Evolutionary conservation across 2,329 filamentous ascomycete species (phyloP).

Genomic region (Samsoniella hepiali): DNA sequence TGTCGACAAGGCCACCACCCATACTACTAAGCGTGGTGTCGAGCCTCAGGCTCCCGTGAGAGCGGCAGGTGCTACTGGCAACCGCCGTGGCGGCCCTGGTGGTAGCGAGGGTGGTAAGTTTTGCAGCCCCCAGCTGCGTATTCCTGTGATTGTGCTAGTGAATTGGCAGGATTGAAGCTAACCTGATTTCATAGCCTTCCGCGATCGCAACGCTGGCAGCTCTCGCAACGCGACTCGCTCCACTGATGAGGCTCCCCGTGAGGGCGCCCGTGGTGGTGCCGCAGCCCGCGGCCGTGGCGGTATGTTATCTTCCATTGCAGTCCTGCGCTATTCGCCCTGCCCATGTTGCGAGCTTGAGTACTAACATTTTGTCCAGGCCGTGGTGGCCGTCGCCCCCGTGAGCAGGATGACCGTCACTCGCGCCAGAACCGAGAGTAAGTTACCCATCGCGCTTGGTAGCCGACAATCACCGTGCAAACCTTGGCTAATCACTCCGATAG

Average conservation of each 20-base stretch:
- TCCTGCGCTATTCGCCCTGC: background rate
- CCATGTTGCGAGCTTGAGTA: background rate
- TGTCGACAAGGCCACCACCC: constrained; percentile 76
- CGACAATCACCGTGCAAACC: background rate
- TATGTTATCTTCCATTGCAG: constrained; percentile 33
- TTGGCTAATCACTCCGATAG: constrained; percentile 37
- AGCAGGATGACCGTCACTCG: constrained; percentile 56
- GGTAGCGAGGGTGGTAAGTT: constrained; percentile 85
- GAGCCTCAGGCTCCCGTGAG: constrained; percentile 65
- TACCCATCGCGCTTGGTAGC: background rate
- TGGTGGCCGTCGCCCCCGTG: constrained; percentile 50
- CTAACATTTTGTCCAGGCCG: constrained; percentile 40
- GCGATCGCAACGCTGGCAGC: constrained; percentile 78
- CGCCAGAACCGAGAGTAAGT: constrained; percentile 47
- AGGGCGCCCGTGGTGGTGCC: constrained; percentile 58
- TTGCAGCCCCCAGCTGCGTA: background rate
- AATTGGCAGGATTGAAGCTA: constrained; percentile 17
- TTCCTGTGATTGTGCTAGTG: constrained; percentile 12
- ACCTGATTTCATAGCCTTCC: constrained; percentile 63
- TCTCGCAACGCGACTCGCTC: constrained; percentile 78
- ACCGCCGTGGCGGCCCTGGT: constrained; percentile 56
- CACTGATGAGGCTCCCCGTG: constrained; percentile 63
- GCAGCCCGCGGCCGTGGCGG: constrained; percentile 61
- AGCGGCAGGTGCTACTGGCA: constrained; percentile 40
- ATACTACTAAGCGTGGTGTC: constrained; percentile 80